phyloP scores from a whole-genome alignment of 2,329 filamentous ascomycete genomes.

The Ascochyta fabae region DNA sequence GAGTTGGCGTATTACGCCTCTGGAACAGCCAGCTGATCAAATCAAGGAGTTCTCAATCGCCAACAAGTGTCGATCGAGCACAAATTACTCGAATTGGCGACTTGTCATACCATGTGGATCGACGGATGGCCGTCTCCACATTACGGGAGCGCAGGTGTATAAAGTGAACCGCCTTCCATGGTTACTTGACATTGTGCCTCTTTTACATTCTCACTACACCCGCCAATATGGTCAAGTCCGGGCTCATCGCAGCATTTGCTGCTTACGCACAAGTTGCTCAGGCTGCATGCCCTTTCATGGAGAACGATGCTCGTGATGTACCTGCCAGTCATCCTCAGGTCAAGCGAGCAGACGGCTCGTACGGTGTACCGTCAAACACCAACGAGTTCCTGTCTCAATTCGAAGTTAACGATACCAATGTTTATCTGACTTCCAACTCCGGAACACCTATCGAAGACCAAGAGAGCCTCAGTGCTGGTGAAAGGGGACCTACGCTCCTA shows the following conservation, averaged over 20 bases:
- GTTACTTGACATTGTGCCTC: not conserved
- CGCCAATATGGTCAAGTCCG: constrained; percentile 34
- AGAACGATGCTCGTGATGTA: constrained; percentile 35
- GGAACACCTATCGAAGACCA: constrained; percentile 73
- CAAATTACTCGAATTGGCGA: not conserved
- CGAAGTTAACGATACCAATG: constrained; percentile 46
- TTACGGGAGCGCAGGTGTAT: constrained; percentile 11
- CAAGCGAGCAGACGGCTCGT: constrained; percentile 32
- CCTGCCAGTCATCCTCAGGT: constrained; percentile 39
- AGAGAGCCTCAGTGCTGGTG: constrained; percentile 69
- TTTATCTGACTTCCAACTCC: constrained; percentile 65
- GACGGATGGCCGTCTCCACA: constrained; percentile 3
- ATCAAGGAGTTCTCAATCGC: constrained; percentile 6
- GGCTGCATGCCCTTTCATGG: constrained; percentile 48
- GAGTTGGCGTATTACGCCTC: constrained; percentile 6
- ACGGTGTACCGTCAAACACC: constrained; percentile 24
- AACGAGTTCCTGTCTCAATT: constrained; percentile 47
- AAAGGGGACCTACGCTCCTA: constrained; percentile 70
- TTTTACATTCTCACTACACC: not conserved
- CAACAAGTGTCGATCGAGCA: constrained; percentile 7
- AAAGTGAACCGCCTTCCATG: constrained; percentile 16
- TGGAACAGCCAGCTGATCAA: constrained; percentile 14
- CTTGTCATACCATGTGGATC: constrained; percentile 6
- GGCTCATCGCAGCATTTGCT: constrained; percentile 35
- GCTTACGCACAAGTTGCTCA: constrained; percentile 29